A percentile compares a stretch with the other conserved stretches of the same genome.
These are phyloP conservation scores for Chrysanthemum seticuspe DNA, from an alignment of 129 eudicot species.

Conservation along the genomic window DNA sequence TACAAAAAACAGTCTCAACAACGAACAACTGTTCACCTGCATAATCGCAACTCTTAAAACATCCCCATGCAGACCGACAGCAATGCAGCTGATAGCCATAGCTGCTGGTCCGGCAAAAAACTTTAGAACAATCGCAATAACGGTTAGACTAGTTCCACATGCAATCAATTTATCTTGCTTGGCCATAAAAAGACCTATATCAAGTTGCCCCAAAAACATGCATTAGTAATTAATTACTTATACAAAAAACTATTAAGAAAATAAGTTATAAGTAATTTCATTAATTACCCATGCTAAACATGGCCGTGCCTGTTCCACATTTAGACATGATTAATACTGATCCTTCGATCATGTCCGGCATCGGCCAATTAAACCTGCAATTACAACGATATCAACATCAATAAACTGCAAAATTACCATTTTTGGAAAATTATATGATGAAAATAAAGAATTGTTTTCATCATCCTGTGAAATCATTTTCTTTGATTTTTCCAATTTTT, in stretches of 20 bases:
- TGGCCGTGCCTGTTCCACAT: conserved; percentile 90
- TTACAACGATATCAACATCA: background rate
- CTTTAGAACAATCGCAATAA: conserved; percentile 68
- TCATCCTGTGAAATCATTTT: background rate
- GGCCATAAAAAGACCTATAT: conserved; percentile 85
- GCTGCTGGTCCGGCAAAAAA: conserved; percentile 84
- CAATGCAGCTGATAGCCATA: conserved; percentile 71
- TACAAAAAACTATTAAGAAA: background rate
- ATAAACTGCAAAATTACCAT: background rate
- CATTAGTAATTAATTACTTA: conserved; percentile 1
- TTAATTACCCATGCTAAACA: conserved; percentile 84
- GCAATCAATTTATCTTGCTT: conserved; percentile 65
- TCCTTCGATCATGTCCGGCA: conserved; percentile 81
- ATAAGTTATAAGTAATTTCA: background rate
- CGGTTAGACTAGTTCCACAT: conserved; percentile 60
- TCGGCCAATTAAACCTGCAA: conserved; percentile 65
- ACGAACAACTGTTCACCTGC: conserved; percentile 43
- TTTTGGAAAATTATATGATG: background rate
- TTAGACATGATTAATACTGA: conserved; percentile 74
- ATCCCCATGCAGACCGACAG: conserved; percentile 82
- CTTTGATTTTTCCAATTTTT: background rate
- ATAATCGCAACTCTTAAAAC: conserved; percentile 81
- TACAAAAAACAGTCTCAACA: background rate
- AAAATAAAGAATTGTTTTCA: background rate
- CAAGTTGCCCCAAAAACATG: background rate